A percentile compares a stretch with the other conserved stretches of the same genome.
phyloP scores from a whole-genome alignment of 176 grass and related monocot species.

The Oryza officinalis region DNA sequence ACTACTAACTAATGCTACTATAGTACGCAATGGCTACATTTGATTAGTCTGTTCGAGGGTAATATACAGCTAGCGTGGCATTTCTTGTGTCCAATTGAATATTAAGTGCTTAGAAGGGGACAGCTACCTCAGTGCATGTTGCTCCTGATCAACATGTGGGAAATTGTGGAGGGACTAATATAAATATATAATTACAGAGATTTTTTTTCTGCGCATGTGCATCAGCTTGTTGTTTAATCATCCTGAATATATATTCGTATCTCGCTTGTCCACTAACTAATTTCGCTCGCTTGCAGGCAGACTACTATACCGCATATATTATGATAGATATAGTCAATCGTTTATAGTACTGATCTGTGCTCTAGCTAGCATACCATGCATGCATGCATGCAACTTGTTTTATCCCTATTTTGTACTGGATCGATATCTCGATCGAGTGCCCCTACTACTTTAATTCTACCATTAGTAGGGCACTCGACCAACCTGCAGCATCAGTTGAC shows the following conservation, averaged over 20 bases:
- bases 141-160: background rate
- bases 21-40: background rate
- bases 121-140: background rate
- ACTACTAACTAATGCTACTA: too few relatives aligned
- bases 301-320: too few relatives aligned
- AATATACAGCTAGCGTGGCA: too few relatives aligned
- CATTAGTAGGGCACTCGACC: too few relatives aligned
- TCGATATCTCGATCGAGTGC: background rate
- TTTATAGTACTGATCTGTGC: background rate
- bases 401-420: background rate
- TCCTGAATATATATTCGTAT: too few relatives aligned
- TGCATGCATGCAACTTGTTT: background rate
- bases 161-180: background rate
- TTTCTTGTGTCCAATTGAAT: too few relatives aligned
- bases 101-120: background rate
- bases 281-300: too few relatives aligned
- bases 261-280: too few relatives aligned
- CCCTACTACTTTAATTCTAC: conserved; percentile 20
- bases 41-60: background rate
- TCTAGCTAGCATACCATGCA: background rate
- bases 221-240: background rate
- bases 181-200: background rate
- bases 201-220: background rate
- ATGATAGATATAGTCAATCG: background rate
- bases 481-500: too few relatives aligned